A percentile compares a stretch with the other conserved stretches of the same genome.
Conservation (phyloP, 2,329 filamentous ascomycete genomes). For the Teratosphaeria pseudoeucalypti region DNA sequence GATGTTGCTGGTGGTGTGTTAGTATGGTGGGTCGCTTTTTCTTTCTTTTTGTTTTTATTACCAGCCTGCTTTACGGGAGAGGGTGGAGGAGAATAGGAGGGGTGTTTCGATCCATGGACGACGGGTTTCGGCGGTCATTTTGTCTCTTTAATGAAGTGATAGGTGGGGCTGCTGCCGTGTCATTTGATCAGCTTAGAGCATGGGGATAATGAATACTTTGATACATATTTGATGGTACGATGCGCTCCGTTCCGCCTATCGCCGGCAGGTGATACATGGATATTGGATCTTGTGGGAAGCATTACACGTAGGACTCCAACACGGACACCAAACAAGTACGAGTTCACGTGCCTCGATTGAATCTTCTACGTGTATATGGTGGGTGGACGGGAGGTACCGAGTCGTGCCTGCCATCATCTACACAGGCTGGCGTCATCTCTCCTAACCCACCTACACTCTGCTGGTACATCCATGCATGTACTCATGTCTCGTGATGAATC, state of each 20-base stretch:
- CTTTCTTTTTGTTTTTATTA: constrained; percentile 27
- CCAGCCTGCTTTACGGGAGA: constrained; percentile 65
- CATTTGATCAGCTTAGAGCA: background rate
- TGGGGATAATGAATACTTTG: no score
- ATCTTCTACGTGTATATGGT: background rate
- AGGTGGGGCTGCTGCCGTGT: background rate
- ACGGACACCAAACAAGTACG: background rate
- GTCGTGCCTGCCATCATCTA: background rate
- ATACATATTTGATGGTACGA: no score
- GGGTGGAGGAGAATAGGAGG: constrained; percentile 52
- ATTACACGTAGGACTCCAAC: no score
- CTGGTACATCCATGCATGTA: background rate
- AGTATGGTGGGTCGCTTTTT: constrained; percentile 17
- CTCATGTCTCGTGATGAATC: background rate
- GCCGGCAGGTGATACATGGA: background rate
- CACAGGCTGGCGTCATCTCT: background rate
- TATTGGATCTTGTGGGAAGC: background rate
- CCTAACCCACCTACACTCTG: no score
- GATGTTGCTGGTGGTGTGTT: constrained; percentile 48
- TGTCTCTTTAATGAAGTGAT: no score
- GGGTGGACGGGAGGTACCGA: background rate
- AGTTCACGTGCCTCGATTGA: background rate
- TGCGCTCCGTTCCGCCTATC: background rate
- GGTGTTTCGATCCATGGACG: constrained; percentile 65
- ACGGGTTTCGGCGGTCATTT: constrained; percentile 4